phyloP scores from a whole-genome alignment of 495 filamentous ascomycete genomes.

The Penicillium cinerascens region DNA sequence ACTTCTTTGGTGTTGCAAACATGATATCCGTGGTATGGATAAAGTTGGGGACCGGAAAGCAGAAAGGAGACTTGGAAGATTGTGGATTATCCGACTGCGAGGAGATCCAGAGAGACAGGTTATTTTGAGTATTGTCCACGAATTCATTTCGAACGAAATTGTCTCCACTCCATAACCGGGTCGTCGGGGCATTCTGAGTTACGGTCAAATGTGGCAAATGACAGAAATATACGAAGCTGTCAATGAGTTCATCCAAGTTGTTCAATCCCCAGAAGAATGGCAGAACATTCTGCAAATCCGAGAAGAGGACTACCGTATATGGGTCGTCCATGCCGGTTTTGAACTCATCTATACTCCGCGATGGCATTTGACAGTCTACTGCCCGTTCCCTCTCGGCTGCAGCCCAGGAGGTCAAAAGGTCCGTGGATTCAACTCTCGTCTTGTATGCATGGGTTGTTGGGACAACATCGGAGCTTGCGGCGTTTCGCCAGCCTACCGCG shows the following conservation, averaged over 20 bases:
- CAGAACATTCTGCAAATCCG: slow-evolving; percentile 66
- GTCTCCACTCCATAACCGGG: slow-evolving; percentile 39
- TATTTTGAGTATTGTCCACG: slow-evolving; percentile 21
- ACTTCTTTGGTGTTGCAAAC: slow-evolving; percentile 32
- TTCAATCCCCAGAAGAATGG: slow-evolving; percentile 44
- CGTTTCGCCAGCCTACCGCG: slow-evolving; percentile 64
- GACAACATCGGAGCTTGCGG: not conserved
- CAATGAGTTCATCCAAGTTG: slow-evolving; percentile 45
- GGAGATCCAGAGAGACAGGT: slow-evolving; percentile 29
- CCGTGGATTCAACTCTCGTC: slow-evolving; percentile 20
- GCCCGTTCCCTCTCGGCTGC: slow-evolving; percentile 50
- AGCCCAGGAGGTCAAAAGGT: slow-evolving; percentile 55
- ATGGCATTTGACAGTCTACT: slow-evolving; percentile 55
- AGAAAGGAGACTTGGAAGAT: slow-evolving; percentile 11
- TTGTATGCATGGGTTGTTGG: not conserved
- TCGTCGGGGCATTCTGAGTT: slow-evolving; percentile 17
- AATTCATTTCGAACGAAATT: slow-evolving; percentile 46
- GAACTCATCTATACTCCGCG: slow-evolving; percentile 60
- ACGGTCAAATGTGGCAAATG: slow-evolving; percentile 53
- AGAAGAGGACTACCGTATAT: slow-evolving; percentile 71
- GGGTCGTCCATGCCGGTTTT: slow-evolving; percentile 64
- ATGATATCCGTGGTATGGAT: slow-evolving; percentile 37
- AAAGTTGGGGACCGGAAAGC: slow-evolving; percentile 32
- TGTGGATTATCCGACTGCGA: slow-evolving; percentile 1
- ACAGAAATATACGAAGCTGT: slow-evolving; percentile 69